phyloP scores from a whole-genome alignment of 306 rosid genomes.

The Lathyrus oleraceus region DNA sequence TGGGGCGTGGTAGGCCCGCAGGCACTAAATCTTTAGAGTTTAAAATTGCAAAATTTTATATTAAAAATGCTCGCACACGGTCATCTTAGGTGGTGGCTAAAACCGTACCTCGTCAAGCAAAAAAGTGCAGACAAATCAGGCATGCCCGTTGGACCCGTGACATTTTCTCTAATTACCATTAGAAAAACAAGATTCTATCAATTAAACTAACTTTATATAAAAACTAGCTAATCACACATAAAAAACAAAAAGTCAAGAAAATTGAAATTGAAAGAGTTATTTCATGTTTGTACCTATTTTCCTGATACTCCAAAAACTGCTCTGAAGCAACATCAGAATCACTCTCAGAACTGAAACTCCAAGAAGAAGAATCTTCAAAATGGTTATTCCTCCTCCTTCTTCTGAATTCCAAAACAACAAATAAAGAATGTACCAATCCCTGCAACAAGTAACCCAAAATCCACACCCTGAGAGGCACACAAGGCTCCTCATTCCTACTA shows the following conservation, averaged over 20 bases:
- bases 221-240: background rate
- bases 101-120: too few species aligned
- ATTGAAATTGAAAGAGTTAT: background rate
- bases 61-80: too few species aligned
- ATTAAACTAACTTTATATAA: background rate
- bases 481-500: conserved; percentile 61
- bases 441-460: conserved; percentile 64
- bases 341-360: conserved; percentile 54
- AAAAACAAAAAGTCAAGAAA: background rate
- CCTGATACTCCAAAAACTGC: conserved; percentile 37
- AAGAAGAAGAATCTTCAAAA: conserved; percentile 18
- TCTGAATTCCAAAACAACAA: conserved; percentile 55
- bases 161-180: background rate
- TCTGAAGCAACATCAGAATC: conserved; percentile 40
- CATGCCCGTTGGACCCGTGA: too few species aligned
- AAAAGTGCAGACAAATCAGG: too few species aligned
- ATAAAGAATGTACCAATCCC: conserved; percentile 55
- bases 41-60: too few species aligned
- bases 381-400: conserved; percentile 35
- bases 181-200: background rate
- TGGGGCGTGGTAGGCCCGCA: too few species aligned
- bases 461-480: conserved; percentile 80
- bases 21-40: too few species aligned
- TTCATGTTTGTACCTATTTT: conserved; percentile 50
- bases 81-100: too few species aligned